A percentile compares a stretch with the other conserved stretches of the same genome.
Evolutionary conservation across 495 filamentous ascomycete genomes (phyloP).

Genomic region (Neurospora tetrasperma): DNA sequence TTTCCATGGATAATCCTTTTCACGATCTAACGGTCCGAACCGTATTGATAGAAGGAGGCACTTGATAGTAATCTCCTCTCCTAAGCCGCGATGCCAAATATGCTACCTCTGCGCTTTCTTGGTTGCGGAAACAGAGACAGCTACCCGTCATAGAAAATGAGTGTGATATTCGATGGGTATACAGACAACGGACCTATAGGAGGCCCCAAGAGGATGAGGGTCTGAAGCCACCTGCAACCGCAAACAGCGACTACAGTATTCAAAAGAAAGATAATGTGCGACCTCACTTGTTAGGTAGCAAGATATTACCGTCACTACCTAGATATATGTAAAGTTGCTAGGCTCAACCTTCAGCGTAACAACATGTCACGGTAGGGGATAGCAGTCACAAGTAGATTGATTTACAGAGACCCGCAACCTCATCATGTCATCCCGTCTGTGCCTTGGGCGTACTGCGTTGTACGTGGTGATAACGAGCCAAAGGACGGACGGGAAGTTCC

Average conservation of each 20-base stretch:
- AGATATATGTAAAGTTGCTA: background rate
- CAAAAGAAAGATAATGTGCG: background rate
- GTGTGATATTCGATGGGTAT: background rate
- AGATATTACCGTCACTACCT: background rate
- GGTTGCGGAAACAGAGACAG: background rate
- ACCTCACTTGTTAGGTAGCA: background rate
- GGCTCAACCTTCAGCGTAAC: background rate
- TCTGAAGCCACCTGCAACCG: background rate
- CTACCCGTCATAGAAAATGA: background rate
- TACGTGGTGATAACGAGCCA: background rate
- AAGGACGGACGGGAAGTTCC: background rate
- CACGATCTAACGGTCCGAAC: background rate
- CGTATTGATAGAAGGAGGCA: background rate
- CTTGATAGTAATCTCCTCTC: background rate
- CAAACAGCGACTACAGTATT: background rate
- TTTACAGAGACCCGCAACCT: background rate
- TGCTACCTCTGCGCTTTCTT: background rate
- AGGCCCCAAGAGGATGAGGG: background rate
- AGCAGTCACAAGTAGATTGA: background rate
- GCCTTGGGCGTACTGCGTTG: background rate
- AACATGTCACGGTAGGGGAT: background rate
- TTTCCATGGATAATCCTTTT: background rate
- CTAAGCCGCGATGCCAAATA: background rate
- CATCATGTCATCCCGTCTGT: background rate
- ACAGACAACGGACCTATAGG: background rate